phyloP scores from a whole-genome alignment of 345 rosid species.

The rapeseed (Brassica napus) region Da-Ae NC_063447.1:20286001-20286500 shows the following conservation, averaged over 20 bases:
- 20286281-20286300: constrained; percentile 54
- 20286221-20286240: constrained; percentile 50
- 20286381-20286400: constrained; percentile 64
- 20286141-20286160: constrained; percentile 3
- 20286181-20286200: neutral
- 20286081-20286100: neutral
- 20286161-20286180: constrained; percentile 2
- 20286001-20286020: constrained; percentile 14
- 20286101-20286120: neutral
- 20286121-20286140: neutral
- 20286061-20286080: neutral
- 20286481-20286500: constrained; percentile 76
- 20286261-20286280: constrained; percentile 20
- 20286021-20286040: neutral
- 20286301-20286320: constrained; percentile 72
- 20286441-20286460: constrained; percentile 72
- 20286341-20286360: constrained; percentile 80
- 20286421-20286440: constrained; percentile 10
- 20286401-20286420: constrained; percentile 41
- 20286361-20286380: constrained; percentile 73
- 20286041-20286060: neutral
- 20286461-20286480: constrained; percentile 68
- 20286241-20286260: constrained; percentile 7
- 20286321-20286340: constrained; percentile 67
- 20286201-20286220: constrained; percentile 63